These are phyloP conservation scores for Thelonectria blattea DNA, from an alignment of 2,329 filamentous ascomycete species.

Conservation along the genomic window DNA sequence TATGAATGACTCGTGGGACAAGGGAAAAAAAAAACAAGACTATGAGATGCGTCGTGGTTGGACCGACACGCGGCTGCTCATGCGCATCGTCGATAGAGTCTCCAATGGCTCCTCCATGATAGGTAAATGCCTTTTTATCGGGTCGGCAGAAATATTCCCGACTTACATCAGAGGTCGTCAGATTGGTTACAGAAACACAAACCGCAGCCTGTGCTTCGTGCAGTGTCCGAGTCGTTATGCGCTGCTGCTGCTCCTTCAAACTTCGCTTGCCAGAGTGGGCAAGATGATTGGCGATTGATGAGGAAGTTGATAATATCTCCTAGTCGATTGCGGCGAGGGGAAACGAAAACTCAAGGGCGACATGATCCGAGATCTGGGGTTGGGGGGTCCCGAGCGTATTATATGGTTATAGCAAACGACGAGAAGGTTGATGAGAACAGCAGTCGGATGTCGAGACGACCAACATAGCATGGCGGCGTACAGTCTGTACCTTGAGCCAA, in stretches of 20 bases:
- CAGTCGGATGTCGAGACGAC: slow-evolving; percentile 26
- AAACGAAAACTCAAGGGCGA: slow-evolving; percentile 4
- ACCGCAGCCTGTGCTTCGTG: slow-evolving; percentile 15
- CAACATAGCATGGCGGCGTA: slow-evolving; percentile 27
- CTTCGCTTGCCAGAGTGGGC: slow-evolving; percentile 8
- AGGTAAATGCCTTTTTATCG: slow-evolving; percentile 13
- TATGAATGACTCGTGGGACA: neutral
- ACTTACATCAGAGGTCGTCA: slow-evolving; percentile 29
- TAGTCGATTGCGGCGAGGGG: neutral
- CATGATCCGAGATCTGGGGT: slow-evolving; percentile 10
- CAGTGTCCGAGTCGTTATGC: slow-evolving; percentile 8
- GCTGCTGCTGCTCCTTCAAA: slow-evolving; percentile 7
- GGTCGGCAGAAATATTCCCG: slow-evolving; percentile 18
- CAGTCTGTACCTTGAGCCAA: slow-evolving; percentile 26
- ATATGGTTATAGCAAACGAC: slow-evolving; percentile 33
- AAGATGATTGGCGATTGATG: neutral
- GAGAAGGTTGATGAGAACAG: slow-evolving; percentile 23
- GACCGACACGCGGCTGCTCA: slow-evolving; percentile 16
- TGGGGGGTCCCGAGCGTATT: slow-evolving; percentile 37
- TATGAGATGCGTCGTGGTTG: slow-evolving; percentile 4
- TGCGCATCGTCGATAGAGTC: slow-evolving; percentile 11
- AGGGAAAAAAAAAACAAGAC: slow-evolving; percentile 7
- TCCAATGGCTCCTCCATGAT: neutral
- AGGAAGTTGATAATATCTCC: neutral
- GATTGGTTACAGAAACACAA: slow-evolving; percentile 23